Evolutionary conservation across 2,329 filamentous ascomycete genomes (phyloP), one percentile per base, ranked within the genome.

Genomic region (Coniochaeta sp.): DNA sequence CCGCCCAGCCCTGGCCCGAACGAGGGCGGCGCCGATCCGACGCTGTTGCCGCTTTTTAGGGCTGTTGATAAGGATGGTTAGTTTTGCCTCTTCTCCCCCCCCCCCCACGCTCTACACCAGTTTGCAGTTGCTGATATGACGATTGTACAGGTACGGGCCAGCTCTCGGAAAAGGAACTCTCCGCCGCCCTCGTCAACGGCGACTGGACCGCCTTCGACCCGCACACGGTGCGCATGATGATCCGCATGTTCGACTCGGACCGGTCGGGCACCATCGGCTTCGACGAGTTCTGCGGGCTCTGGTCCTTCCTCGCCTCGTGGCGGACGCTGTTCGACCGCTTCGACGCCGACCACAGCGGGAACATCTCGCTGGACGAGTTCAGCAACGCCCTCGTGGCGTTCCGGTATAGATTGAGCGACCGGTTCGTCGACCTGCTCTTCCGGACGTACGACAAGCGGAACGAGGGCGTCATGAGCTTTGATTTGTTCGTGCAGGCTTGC

Each of bases 171-270:
- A 78, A 78, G 49, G 92, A 97, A 69, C 84, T 99, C 38, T 86
- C 89, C 9, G 86, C 88, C 1, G 94, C 94, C 18, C 83, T 99
- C 6, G 91, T 97, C 54, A 99, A 99, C 65, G 92, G 91, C 51
- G 94, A 99, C 76, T 96, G 89, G 82, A 89, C 89, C 1, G 61
- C 90, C 4, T 99, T 99, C 67, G 91, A 99, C 69, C 79, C 85
- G 4, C 88, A 96, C 61, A 99, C 94, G 1, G 91, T 97, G 58
- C 87, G 87, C 64, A 96, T 97, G 89, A 96, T 99, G 91, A 96
- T 99, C 60, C 87, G 91, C 65, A 97, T 99, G 94, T 99, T 99
- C 71, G 92, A 97, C 72, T 89, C 87, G 53, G 89, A 96, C 71
- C 86, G 89, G 60, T 87, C 82, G 56, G 91, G 91, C 49, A 88